phyloP scores from a whole-genome alignment of 78 protist genomes.

The Carpediemonas membranifera region DNA sequence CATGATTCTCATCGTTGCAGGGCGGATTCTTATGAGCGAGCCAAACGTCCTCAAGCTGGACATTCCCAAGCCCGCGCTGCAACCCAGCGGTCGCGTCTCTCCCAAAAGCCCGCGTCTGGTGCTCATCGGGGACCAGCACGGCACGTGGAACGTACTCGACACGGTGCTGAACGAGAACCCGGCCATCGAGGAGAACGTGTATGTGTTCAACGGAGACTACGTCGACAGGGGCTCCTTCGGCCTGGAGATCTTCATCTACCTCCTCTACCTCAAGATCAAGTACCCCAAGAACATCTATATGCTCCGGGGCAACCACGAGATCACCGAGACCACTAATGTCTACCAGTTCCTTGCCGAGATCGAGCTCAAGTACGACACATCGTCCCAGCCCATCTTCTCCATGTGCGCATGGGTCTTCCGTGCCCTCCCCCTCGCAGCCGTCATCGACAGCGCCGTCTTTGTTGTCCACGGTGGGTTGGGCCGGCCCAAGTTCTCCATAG shows the following conservation, averaged over 20 bases:
- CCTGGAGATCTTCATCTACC: conserved; percentile 2
- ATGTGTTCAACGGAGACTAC: conserved; percentile 31
- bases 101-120: too few species aligned
- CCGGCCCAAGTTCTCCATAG: conserved; percentile 69
- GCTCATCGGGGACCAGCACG: too few species aligned
- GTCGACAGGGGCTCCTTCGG: conserved; percentile 31
- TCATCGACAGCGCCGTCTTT: conserved; percentile 15
- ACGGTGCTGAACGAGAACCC: too few species aligned
- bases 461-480: conserved; percentile 20
- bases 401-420: background rate
- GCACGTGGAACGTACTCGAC: too few species aligned
- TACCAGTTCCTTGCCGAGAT: conserved; percentile 6
- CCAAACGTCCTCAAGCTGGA: too few species aligned
- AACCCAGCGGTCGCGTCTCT: too few species aligned
- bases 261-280: conserved; percentile 3
- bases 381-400: background rate
- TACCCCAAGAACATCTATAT: conserved; percentile 17
- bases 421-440: conserved; percentile 7
- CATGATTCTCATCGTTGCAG: too few species aligned
- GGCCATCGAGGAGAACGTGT: too few species aligned
- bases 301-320: conserved; percentile 42
- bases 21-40: too few species aligned
- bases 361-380: background rate
- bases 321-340: conserved; percentile 3
- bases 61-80: too few species aligned